Evolutionary conservation across 1,139 yeast genomes (phyloP).

Genomic region (Diutina rugosa): DNA sequence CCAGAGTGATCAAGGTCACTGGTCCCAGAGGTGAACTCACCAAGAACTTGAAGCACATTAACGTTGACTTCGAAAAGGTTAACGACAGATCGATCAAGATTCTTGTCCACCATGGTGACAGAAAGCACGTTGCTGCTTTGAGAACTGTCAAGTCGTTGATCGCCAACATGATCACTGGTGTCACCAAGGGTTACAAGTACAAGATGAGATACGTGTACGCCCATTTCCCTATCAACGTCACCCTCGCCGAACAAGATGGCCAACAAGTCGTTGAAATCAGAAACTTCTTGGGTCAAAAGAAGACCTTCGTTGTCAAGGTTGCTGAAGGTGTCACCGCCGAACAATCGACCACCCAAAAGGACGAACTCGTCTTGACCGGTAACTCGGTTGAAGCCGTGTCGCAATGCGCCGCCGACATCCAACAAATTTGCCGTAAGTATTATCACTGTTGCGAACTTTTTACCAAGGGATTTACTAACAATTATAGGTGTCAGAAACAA

Average conservation of each 20-base stretch:
- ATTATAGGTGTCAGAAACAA: slow-evolving; percentile 74
- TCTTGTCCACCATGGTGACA: slow-evolving; percentile 97
- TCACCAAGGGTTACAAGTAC: slow-evolving; percentile 98
- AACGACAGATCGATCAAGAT: slow-evolving; percentile 66
- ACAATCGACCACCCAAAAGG: slow-evolving; percentile 78
- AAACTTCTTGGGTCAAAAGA: slow-evolving; percentile 98
- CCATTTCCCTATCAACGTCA: slow-evolving; percentile 99
- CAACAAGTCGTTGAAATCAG: slow-evolving; percentile 82
- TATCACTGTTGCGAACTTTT: neutral
- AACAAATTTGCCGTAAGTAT: slow-evolving; percentile 74
- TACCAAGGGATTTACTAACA: neutral
- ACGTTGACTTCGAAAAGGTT: slow-evolving; percentile 81
- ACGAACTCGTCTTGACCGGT: slow-evolving; percentile 85
- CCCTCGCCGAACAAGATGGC: slow-evolving; percentile 68
- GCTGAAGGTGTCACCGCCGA: slow-evolving; percentile 84
- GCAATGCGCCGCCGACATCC: slow-evolving; percentile 97
- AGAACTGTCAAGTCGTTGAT: slow-evolving; percentile 96
- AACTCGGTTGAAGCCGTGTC: slow-evolving; percentile 98
- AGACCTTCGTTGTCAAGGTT: slow-evolving; percentile 76
- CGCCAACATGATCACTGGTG: slow-evolving; percentile 94
- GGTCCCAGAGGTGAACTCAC: slow-evolving; percentile 97
- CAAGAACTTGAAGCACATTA: slow-evolving; percentile 90
- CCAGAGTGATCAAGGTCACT: slow-evolving; percentile 81
- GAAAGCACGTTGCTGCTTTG: slow-evolving; percentile 99
- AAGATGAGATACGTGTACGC: slow-evolving; percentile 99